Conservation (phyloP, 192 early-diverging fungal genomes). For the Coemansia sp. region DNA sequence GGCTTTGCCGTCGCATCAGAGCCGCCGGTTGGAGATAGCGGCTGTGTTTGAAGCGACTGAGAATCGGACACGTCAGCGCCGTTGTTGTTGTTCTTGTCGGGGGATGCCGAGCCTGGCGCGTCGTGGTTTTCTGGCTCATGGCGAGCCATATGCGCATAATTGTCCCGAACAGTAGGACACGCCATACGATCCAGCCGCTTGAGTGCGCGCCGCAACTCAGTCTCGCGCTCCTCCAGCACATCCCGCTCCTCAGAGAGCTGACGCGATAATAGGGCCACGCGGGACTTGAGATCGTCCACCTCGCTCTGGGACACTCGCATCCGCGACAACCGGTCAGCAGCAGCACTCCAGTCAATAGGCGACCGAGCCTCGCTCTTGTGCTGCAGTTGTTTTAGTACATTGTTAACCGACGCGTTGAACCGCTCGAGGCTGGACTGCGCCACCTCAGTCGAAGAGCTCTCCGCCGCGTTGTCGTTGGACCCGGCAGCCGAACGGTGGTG, state of each 20-base stretch:
- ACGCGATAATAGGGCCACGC: constrained; percentile 37
- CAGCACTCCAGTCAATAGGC: constrained; percentile 37
- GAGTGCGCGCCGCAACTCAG: constrained; percentile 49
- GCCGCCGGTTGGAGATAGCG: not conserved
- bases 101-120: not conserved
- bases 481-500: not conserved
- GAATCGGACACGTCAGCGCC: not conserved
- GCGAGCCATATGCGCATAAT: constrained; percentile 5
- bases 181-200: constrained; percentile 57
- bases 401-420: constrained; percentile 44
- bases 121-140: constrained; percentile 7
- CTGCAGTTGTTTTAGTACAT: constrained; percentile 40
- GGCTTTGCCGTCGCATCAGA: constrained; percentile 2
- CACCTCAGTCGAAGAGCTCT: not conserved
- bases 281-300: constrained; percentile 42
- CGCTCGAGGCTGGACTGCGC: constrained; percentile 32
- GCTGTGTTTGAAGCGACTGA: constrained; percentile 9
- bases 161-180: constrained; percentile 44
- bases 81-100: constrained; percentile 7
- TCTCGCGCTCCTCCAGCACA: constrained; percentile 39
- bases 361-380: constrained; percentile 17
- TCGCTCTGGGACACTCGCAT: constrained; percentile 35
- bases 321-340: constrained; percentile 36
- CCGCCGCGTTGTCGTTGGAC: not conserved
- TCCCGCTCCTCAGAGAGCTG: constrained; percentile 48